These are phyloP conservation scores for Capsicum chinense DNA, from an alignment of 257 asterid species.

Conservation along the genomic window DNA sequence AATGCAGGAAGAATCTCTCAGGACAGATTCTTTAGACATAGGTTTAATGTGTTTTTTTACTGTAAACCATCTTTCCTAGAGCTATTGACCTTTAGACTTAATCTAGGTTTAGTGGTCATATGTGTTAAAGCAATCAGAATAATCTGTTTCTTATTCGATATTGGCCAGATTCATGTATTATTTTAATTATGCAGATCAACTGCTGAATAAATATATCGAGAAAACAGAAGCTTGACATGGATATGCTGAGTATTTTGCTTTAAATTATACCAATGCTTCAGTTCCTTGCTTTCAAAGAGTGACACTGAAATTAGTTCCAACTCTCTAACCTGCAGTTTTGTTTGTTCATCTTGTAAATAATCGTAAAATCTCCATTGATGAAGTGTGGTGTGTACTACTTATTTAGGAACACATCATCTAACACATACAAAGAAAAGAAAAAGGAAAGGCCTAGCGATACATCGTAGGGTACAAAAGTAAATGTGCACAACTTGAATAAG, in stretches of 20 bases:
- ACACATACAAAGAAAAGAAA: neutral
- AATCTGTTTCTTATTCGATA: slow-evolving; percentile 18
- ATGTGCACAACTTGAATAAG: neutral
- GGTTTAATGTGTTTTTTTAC: neutral
- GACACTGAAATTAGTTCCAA: neutral
- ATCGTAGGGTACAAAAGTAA: neutral
- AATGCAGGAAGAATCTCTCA: slow-evolving; percentile 13
- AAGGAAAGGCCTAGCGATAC: neutral
- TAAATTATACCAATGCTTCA: neutral
- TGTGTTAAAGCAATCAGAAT: slow-evolving; percentile 23
- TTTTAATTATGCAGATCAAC: slow-evolving; percentile 23
- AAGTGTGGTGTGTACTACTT: neutral
- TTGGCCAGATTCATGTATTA: slow-evolving; percentile 10
- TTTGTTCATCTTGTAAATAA: neutral
- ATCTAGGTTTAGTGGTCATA: slow-evolving; percentile 31
- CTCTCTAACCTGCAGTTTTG: neutral
- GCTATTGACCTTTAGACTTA: slow-evolving; percentile 28
- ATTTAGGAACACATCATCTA: neutral
- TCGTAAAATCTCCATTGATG: neutral
- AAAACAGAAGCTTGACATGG: neutral
- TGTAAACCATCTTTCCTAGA: slow-evolving; percentile 26
- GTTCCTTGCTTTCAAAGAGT: neutral
- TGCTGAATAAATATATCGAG: slow-evolving; percentile 30
- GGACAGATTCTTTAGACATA: slow-evolving; percentile 23
- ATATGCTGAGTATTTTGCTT: too few relatives aligned